A percentile compares a stretch with the other conserved stretches of the same genome.
Evolutionary conservation across 148 eudicot species (phyloP).

Genomic region (Diospyros lotus): DNA sequence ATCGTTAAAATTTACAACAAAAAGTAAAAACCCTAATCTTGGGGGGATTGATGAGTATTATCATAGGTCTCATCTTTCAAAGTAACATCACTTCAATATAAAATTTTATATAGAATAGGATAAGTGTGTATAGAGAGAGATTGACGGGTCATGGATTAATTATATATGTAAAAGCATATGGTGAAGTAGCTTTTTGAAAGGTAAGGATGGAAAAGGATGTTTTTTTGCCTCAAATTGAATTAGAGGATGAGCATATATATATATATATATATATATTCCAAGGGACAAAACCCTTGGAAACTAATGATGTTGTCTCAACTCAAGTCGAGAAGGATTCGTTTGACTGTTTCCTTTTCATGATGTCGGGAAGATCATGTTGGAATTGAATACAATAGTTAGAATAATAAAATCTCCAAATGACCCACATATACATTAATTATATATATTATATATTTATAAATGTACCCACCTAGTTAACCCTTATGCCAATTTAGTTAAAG

Average conservation of each 20-base stretch:
- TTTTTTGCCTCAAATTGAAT: neutral
- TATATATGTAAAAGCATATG: neutral
- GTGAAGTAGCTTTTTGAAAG: neutral
- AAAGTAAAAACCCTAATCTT: no score
- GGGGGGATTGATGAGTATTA: no score
- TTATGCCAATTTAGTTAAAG: no score
- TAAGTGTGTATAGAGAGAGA: neutral
- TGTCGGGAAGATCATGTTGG: no score
- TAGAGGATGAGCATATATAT: neutral
- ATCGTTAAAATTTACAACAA: no score
- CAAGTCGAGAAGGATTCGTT: neutral
- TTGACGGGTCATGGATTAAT: neutral
- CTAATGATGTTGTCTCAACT: slow-evolving; percentile 2
- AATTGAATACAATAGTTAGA: no score
- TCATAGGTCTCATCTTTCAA: no score
- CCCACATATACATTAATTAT: no score
- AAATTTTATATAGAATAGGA: neutral
- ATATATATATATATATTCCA: neutral
- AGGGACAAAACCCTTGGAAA: neutral
- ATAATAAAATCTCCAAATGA: no score
- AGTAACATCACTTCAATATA: neutral
- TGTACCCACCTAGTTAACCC: no score
- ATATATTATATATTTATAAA: no score
- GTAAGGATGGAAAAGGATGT: neutral
- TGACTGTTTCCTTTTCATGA: neutral